phyloP scores from a whole-genome alignment of 1,284 basidiomycete genomes.

The Clitocybe nebularis region DNA sequence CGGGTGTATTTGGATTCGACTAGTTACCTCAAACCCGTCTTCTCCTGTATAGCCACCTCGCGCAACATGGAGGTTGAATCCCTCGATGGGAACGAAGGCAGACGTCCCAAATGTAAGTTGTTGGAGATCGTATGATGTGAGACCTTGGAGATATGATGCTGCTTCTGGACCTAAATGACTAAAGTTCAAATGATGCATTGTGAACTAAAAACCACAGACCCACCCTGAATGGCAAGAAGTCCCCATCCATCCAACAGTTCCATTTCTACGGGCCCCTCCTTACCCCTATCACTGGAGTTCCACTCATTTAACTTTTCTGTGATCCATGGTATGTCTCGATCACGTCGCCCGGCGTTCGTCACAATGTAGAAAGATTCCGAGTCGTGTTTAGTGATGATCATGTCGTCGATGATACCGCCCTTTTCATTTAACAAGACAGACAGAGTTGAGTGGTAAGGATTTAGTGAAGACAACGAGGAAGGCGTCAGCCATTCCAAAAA shows the following conservation, averaged over 20 bases:
- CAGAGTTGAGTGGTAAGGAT: conserved; percentile 72
- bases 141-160: conserved; percentile 69
- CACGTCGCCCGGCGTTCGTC: conserved; percentile 89
- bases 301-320: conserved; percentile 64
- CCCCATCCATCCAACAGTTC: conserved; percentile 86
- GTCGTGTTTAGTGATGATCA: conserved; percentile 80
- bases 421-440: conserved; percentile 86
- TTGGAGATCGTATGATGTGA: conserved; percentile 73
- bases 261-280: conserved; percentile 67
- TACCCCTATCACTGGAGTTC: conserved; percentile 56
- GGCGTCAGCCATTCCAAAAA: conserved; percentile 88
- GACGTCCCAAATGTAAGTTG: conserved; percentile 79
- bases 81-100: conserved; percentile 72
- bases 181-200: background rate
- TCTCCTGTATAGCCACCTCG: conserved; percentile 99
- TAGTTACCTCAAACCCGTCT: conserved; percentile 94
- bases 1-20: conserved; percentile 11
- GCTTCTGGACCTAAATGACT: conserved; percentile 72
- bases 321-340: conserved; percentile 83
- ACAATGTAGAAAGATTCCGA: conserved; percentile 89
- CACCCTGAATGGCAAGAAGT: conserved; percentile 87
- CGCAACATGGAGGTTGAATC: conserved; percentile 85
- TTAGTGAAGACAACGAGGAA: conserved; percentile 68
- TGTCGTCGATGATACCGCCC: conserved; percentile 97
- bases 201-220: conserved; percentile 12